A percentile compares a stretch with the other conserved stretches of the same genome.
Conservation (phyloP, 805 yeast species). For the Zygotorulaspora chibaensis region DNA sequence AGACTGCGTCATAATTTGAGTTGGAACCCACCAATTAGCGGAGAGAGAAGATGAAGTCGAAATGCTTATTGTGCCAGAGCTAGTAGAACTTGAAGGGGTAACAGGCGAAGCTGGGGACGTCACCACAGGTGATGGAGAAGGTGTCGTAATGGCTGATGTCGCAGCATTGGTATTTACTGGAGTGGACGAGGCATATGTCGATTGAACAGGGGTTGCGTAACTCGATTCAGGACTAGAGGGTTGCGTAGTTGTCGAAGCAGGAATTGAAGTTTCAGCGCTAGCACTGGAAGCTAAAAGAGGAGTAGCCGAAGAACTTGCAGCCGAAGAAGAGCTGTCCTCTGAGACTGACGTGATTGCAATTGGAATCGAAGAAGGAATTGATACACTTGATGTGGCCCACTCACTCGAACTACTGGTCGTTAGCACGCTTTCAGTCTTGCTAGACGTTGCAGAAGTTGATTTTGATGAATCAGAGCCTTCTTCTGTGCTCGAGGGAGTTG, state of each 20-base stretch:
- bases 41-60: slow-evolving; percentile 19
- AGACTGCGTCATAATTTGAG: slow-evolving; percentile 67
- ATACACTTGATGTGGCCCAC: slow-evolving; percentile 10
- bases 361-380: slow-evolving; percentile 10
- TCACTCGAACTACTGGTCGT: slow-evolving; percentile 3
- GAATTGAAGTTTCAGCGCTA: not conserved
- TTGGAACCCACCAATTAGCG: slow-evolving; percentile 59
- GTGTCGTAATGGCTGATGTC: not conserved
- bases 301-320: not conserved
- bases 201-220: not conserved
- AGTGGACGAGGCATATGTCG: not conserved
- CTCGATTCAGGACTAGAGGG: not conserved
- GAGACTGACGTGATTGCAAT: slow-evolving; percentile 7
- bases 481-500: not conserved
- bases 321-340: slow-evolving; percentile 1
- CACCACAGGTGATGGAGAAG: not conserved
- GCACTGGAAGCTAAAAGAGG: not conserved
- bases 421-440: not conserved
- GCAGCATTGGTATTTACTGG: not conserved
- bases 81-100: slow-evolving; percentile 2
- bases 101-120: slow-evolving; percentile 2
- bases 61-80: slow-evolving; percentile 10
- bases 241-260: not conserved
- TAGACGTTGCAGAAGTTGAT: not conserved
- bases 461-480: not conserved